A percentile compares a stretch with the other conserved stretches of the same genome.
These are phyloP conservation scores for Hsuehochloa calcarea DNA, from an alignment of 176 grass and related monocot species.

Conservation along the genomic window DNA sequence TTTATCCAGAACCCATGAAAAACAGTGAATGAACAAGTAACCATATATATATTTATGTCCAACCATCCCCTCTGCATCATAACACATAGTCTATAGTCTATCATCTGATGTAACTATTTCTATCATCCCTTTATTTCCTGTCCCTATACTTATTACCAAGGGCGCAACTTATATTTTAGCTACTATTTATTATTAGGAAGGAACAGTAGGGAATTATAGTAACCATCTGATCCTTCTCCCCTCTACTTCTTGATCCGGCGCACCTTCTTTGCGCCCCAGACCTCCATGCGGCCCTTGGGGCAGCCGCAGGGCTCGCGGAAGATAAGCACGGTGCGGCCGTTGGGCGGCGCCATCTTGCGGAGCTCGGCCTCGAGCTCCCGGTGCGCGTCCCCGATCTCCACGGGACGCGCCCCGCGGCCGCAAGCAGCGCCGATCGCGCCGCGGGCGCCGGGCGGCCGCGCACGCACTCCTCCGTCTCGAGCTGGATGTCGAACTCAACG, in stretches of 20 bases:
- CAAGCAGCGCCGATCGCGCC: constrained; percentile 56
- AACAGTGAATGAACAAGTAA: constrained; percentile 27
- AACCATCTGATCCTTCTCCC: background rate
- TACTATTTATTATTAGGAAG: constrained; percentile 2
- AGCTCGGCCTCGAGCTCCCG: constrained; percentile 87
- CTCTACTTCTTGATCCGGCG: constrained; percentile 89
- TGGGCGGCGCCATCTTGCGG: constrained; percentile 93
- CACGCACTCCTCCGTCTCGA: constrained; percentile 98
- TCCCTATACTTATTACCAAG: constrained; percentile 28
- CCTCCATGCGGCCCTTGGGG: constrained; percentile 85
- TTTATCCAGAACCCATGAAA: constrained; percentile 27
- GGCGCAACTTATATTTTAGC: constrained; percentile 19
- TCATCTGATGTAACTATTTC: constrained; percentile 25
- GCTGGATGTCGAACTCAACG: constrained; percentile 93
- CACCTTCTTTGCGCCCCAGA: constrained; percentile 86
- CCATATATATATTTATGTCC: constrained; percentile 34
- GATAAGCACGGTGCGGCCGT: constrained; percentile 92
- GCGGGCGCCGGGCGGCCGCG: constrained; percentile 44
- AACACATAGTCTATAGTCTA: constrained; percentile 37
- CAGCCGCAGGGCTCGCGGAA: constrained; percentile 84
- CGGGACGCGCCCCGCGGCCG: constrained; percentile 47
- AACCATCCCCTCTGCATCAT: constrained; percentile 14
- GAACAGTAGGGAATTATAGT: constrained; percentile 7
- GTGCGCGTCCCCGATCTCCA: constrained; percentile 72
- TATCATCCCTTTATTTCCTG: constrained; percentile 42